Conservation (phyloP, 2,329 filamentous ascomycete species). For the Endoconidiophora polonica region DNA sequence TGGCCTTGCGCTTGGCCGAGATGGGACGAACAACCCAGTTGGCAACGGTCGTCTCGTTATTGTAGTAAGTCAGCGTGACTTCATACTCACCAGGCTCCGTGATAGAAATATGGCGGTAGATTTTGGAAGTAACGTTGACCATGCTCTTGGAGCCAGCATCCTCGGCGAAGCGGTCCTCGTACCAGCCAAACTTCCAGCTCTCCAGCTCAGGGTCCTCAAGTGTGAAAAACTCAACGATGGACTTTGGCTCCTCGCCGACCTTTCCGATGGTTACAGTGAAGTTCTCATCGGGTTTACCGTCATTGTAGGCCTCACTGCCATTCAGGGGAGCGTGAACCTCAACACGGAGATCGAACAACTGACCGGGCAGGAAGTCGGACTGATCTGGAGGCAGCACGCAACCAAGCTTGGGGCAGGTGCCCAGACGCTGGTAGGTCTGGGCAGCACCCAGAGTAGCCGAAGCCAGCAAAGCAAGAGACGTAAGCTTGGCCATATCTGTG, state of each 20-base stretch:
- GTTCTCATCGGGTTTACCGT: conserved; percentile 50
- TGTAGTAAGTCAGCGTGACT: conserved; percentile 61
- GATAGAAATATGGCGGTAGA: conserved; percentile 57
- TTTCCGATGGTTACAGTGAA: conserved; percentile 64
- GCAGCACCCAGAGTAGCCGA: conserved; percentile 20
- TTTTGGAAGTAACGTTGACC: conserved; percentile 67
- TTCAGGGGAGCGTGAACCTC: conserved; percentile 71
- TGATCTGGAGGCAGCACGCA: conserved; percentile 45
- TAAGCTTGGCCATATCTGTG: conserved; percentile 8
- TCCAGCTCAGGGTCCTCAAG: conserved; percentile 55
- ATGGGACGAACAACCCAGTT: conserved; percentile 63
- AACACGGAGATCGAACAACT: conserved; percentile 69
- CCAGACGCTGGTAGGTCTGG: conserved; percentile 43
- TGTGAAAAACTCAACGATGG: conserved; percentile 51
- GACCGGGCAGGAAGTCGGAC: conserved; percentile 68
- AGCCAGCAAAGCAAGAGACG: conserved; percentile 11
- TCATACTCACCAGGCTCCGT: conserved; percentile 67
- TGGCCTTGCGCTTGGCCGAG: conserved; percentile 53
- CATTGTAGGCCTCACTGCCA: conserved; percentile 59
- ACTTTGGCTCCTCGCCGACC: conserved; percentile 34
- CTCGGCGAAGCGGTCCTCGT: conserved; percentile 64
- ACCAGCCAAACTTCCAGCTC: conserved; percentile 73
- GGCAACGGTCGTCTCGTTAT: conserved; percentile 51
- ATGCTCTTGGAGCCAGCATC: conserved; percentile 52
- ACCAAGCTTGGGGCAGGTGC: conserved; percentile 40